A percentile compares a stretch with the other conserved stretches of the same genome.
These are phyloP conservation scores for Pleurozium schreberi DNA, from an alignment of 225 moss, liverwort and hornwort genomes.

Conservation along the genomic window DNA sequence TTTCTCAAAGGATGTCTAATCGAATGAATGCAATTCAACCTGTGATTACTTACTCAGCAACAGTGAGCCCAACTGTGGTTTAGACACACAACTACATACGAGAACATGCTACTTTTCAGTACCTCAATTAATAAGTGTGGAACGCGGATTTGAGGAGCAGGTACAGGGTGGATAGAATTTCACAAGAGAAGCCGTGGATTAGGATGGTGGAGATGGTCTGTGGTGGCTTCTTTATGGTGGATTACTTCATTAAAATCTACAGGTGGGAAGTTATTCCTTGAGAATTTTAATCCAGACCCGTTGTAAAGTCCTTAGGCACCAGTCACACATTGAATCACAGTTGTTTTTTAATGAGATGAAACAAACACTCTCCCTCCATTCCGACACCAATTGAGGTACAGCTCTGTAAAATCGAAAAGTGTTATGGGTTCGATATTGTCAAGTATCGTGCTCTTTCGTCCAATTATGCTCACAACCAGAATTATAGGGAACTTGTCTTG, in stretches of 20 bases:
- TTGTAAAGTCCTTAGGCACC: not conserved
- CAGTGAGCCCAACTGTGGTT: not conserved
- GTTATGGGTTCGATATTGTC: not conserved
- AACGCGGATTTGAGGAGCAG: constrained; percentile 12
- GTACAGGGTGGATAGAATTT: constrained; percentile 30
- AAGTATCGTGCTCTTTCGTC: not conserved
- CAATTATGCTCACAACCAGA: not conserved
- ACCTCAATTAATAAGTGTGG: not conserved
- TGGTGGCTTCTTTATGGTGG: constrained; percentile 71
- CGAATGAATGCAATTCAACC: not conserved
- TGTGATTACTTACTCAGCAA: not conserved
- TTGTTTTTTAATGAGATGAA: not conserved
- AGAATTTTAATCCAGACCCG: not conserved
- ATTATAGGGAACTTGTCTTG: not conserved
- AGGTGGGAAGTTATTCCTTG: constrained; percentile 13
- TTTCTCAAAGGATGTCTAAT: not conserved
- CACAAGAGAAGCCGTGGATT: constrained; percentile 34
- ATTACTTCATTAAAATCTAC: constrained; percentile 69
- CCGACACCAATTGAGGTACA: not conserved
- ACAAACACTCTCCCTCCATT: not conserved
- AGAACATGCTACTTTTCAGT: not conserved
- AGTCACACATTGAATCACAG: not conserved
- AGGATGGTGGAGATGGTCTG: constrained; percentile 62
- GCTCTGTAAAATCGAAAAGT: not conserved
- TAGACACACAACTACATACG: not conserved